Evolutionary conservation across 345 rosid species (phyloP), one percentile per base, ranked within the genome.

Genomic region (Bretschneidera sinensis): DNA sequence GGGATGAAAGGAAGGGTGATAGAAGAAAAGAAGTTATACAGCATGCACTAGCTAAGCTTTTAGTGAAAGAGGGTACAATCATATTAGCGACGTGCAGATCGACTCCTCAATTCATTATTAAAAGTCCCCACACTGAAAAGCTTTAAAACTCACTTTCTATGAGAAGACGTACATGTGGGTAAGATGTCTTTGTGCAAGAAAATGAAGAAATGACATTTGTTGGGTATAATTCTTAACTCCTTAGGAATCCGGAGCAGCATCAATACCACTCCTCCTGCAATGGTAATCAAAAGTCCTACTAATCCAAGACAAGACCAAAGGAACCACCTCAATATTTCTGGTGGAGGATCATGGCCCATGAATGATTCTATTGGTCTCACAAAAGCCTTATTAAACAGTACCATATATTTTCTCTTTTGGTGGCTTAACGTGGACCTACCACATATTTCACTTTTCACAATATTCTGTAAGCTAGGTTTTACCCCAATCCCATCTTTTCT

Each of bases 21-120:
- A 59, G 43, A 51, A 21, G 18, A 60, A 60, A 22, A 14, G 56
- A 48, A 45, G 47, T 54, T 20, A 24, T n/a, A 56, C 31, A 66
- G 63, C 67, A 54, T n/a, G n/a, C n/a, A n/a, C n/a, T n/a, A n/a
- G n/a, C n/a, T n/a, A n/a, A n/a, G n/a, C n/a, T n/a, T n/a, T 59
- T 60, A 21, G 63, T 45, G 63, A 61, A 52, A 52, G 35, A 51
- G n/a, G 63, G 71, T 61, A 62, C 76, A 66, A 57, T 61, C 60
- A 66, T 57, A 61, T 54, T 25, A 52, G 64, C 51, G 51, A 55
- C 71, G 45, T 43, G n/a, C n/a, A n/a, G n/a, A n/a, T n/a, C n/a
- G 35, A 61, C 17, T 43, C 24, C 52, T 48, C 68, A 53, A 45
- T 53, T 58, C 55, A 59, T 54, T 53, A 64, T 64, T 52, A 23